phyloP scores from a whole-genome alignment of 1,139 yeast genomes.

The Barnettozyma hawaiiensis region DNA sequence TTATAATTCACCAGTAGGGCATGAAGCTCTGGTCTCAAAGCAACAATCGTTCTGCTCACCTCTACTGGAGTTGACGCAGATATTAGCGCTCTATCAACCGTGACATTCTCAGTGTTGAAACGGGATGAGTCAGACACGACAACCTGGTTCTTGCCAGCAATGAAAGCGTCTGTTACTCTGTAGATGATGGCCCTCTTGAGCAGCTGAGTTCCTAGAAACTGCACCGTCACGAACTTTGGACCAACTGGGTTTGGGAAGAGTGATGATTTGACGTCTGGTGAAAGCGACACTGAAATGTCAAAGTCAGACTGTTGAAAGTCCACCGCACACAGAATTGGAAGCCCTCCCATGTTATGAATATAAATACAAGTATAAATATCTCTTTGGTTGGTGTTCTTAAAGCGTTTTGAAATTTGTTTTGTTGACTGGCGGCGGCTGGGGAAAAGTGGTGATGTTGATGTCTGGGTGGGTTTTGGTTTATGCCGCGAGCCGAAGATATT shows the following conservation, averaged over 20 bases:
- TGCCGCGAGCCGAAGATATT: slow-evolving; percentile 2
- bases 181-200: slow-evolving; percentile 15
- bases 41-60: slow-evolving; percentile 16
- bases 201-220: slow-evolving; percentile 16
- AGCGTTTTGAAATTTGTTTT: no score
- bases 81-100: slow-evolving; percentile 18
- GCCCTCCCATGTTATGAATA: neutral
- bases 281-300: slow-evolving; percentile 1
- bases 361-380: no score
- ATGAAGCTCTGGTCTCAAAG: slow-evolving; percentile 20
- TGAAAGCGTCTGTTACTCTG: slow-evolving; percentile 6
- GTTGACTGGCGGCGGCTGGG: no score
- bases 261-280: neutral
- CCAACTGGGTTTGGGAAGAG: neutral
- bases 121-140: slow-evolving; percentile 15
- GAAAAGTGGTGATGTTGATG: slow-evolving; percentile 4
- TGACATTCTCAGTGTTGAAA: slow-evolving; percentile 15
- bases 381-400: no score
- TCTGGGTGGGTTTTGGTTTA: slow-evolving; percentile 4
- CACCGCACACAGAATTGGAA: neutral
- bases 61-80: slow-evolving; percentile 11
- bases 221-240: slow-evolving; percentile 13
- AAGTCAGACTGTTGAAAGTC: slow-evolving; percentile 1
- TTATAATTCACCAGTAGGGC: slow-evolving; percentile 15
- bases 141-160: slow-evolving; percentile 10